Base-by-base conservation (phyloP, 345 rosid species). In the Acer campestre region DNA sequence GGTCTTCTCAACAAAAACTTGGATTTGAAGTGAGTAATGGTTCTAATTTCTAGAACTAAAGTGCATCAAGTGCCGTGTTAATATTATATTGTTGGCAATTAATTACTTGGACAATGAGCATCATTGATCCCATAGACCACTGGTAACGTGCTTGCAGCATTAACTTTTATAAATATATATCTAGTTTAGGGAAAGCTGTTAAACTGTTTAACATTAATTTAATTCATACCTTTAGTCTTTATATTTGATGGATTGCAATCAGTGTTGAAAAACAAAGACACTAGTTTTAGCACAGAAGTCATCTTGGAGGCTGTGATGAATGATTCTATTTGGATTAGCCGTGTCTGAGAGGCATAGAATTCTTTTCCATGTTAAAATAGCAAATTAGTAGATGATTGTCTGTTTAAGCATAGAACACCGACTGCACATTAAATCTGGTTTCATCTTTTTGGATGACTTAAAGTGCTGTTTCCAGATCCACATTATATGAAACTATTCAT, bases 1-100 rank as follows among this genome's bases (percentile, higher is more conserved):
- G 82, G 87, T 78, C 84, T 90, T 74, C 84, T 82, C 68, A 75
- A 75, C 68, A 88, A 87, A 79, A 73, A 81, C 71, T 58, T 90
- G 80, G 74, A 77, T 84, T 68, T 91, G 35, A 90, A 97, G 99
- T 97, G 83, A 86, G 97, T 84, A 66, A 80, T 71, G 59, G 13
- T 67, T 23, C 58, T 71, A 66, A 66, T n/a, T 64, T 66, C 23
- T 56, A 16, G 8, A 74, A 48, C 48, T 73, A 46, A 55, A 59
- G 66, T 67, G 61, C 75, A 68, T 76, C 8, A 55, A 17, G 38
- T 78, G 68, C 53, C 7, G 1, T 71, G 59, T 61, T 71, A 71
- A 61, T 71, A 40, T n/a, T 20, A 61, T 25, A 61, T 59, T 61
- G 14, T 77, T 16, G 12, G 17, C 58, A 25, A 1, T 22, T 22